Evolutionary conservation across 352 stramenopile species (phyloP).

Genomic region (Globisporangium barbulae): DNA sequence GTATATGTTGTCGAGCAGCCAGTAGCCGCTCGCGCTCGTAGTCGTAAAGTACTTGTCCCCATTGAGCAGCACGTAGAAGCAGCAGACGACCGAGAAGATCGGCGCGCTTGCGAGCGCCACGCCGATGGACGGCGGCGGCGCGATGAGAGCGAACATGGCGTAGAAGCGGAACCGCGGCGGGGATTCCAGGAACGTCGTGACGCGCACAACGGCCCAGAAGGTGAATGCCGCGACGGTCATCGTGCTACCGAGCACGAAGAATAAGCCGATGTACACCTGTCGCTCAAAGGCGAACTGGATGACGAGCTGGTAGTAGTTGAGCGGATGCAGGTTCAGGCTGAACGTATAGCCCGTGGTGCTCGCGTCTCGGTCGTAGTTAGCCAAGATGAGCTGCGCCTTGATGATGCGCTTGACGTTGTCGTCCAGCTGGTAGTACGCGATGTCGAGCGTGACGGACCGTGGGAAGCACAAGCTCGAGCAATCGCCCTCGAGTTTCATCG

Average conservation of each 20-base stretch:
- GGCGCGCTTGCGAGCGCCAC: slow-evolving; percentile 88
- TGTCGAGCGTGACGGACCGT: slow-evolving; percentile 88
- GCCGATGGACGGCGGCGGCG: slow-evolving; percentile 82
- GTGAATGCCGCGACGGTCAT: slow-evolving; percentile 79
- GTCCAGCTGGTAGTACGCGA: slow-evolving; percentile 95
- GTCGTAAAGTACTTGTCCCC: slow-evolving; percentile 40
- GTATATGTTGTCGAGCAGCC: slow-evolving; percentile 72
- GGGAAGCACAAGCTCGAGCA: slow-evolving; percentile 93
- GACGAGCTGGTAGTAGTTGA: slow-evolving; percentile 95
- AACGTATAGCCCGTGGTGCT: slow-evolving; percentile 89
- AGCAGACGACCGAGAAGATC: slow-evolving; percentile 65
- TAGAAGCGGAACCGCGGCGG: slow-evolving; percentile 92
- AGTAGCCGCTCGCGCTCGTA: slow-evolving; percentile 51
- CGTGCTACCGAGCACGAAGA: slow-evolving; percentile 88
- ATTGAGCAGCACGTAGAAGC: slow-evolving; percentile 72
- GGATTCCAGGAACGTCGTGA: slow-evolving; percentile 90
- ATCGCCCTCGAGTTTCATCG: slow-evolving; percentile 71
- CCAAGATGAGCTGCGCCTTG: slow-evolving; percentile 81
- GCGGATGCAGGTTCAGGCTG: slow-evolving; percentile 87
- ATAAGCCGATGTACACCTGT: slow-evolving; percentile 93
- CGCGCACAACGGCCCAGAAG: slow-evolving; percentile 89
- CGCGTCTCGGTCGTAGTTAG: slow-evolving; percentile 92
- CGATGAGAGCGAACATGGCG: slow-evolving; percentile 90
- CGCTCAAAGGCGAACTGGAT: slow-evolving; percentile 96
- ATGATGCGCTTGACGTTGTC: slow-evolving; percentile 92